phyloP scores from a whole-genome alignment of 495 filamentous ascomycete species.

The Tetracladium setigerum region DNA sequence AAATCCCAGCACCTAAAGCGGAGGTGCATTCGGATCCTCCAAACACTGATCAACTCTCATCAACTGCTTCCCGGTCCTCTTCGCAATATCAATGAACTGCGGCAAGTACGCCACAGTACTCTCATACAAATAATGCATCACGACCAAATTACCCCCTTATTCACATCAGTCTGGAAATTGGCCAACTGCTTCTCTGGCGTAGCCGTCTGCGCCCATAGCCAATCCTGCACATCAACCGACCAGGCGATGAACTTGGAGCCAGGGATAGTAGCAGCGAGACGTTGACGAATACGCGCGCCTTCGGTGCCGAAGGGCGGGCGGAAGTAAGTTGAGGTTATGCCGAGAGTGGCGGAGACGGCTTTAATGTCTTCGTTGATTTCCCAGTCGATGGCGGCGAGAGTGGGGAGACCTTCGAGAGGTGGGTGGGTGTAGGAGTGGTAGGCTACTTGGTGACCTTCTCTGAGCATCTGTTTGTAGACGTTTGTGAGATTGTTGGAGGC shows the following conservation, averaged over 20 bases:
- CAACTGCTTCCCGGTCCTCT: constrained; percentile 54
- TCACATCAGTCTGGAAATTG: constrained; percentile 62
- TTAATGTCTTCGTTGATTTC: constrained; percentile 58
- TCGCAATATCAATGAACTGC: constrained; percentile 63
- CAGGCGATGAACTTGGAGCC: constrained; percentile 45
- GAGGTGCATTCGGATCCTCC: constrained; percentile 60
- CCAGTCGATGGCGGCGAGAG: constrained; percentile 55
- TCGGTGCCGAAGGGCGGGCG: constrained; percentile 71
- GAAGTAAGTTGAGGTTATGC: constrained; percentile 51
- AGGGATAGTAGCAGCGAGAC: constrained; percentile 47
- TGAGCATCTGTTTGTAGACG: constrained; percentile 58
- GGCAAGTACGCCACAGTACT: constrained; percentile 59
- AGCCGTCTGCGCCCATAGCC: constrained; percentile 56
- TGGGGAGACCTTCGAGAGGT: constrained; percentile 58
- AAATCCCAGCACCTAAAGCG: constrained; percentile 28
- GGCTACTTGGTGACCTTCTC: constrained; percentile 65
- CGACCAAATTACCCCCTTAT: constrained; percentile 63
- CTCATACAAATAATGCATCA: constrained; percentile 69
- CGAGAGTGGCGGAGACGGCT: constrained; percentile 45
- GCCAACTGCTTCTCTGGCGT: constrained; percentile 71
- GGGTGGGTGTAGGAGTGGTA: constrained; percentile 70
- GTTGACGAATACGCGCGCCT: constrained; percentile 61
- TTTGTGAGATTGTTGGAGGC: constrained; percentile 48
- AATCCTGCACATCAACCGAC: constrained; percentile 75
- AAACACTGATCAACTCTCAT: constrained; percentile 79